Conservation (phyloP, 1,139 yeast species). For the Taiozyma sp. region DNA sequence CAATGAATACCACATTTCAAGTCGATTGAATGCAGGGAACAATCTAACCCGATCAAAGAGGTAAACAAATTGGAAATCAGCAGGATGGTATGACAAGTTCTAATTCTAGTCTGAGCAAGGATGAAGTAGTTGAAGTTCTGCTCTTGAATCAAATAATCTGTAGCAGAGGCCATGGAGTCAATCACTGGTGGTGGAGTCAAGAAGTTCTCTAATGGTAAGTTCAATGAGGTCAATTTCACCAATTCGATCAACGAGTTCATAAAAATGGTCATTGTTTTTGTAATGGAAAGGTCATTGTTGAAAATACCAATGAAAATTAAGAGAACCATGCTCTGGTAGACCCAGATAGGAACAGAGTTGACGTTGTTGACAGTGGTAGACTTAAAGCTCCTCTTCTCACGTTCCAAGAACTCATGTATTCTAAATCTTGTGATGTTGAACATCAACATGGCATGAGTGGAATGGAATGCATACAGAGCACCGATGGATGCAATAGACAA, state of each 20-base stretch:
- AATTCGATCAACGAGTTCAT: constrained; percentile 74
- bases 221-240: constrained; percentile 72
- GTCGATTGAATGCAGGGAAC: constrained; percentile 52
- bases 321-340: constrained; percentile 80
- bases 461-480: constrained; percentile 80
- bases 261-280: constrained; percentile 71
- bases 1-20: constrained; percentile 76
- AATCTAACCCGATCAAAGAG: constrained; percentile 59
- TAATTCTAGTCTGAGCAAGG: constrained; percentile 75
- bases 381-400: constrained; percentile 45
- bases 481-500: constrained; percentile 86
- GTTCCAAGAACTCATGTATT: constrained; percentile 72
- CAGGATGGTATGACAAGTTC: constrained; percentile 80
- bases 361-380: constrained; percentile 21
- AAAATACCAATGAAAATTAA: constrained; percentile 82
- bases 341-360: constrained; percentile 75
- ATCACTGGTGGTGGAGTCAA: constrained; percentile 52
- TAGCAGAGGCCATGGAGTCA: constrained; percentile 26
- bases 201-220: constrained; percentile 62
- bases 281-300: constrained; percentile 68
- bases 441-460: constrained; percentile 66
- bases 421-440: constrained; percentile 78
- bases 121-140: constrained; percentile 71
- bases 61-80: constrained; percentile 69
- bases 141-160: constrained; percentile 35